These are phyloP conservation scores for Medicago lupulina DNA, from an alignment of 306 rosid species.

Conservation along the genomic window DNA sequence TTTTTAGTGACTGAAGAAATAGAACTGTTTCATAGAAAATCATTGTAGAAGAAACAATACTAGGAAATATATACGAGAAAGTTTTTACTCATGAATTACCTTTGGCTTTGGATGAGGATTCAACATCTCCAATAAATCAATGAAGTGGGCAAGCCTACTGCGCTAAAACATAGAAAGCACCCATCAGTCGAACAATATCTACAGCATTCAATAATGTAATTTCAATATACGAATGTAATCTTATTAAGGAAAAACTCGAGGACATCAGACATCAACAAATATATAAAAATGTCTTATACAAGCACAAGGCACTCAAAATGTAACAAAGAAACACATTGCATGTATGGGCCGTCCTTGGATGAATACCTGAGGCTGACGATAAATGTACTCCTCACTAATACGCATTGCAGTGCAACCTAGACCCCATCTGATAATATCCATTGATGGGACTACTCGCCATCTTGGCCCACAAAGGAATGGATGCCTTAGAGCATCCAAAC, in stretches of 20 bases:
- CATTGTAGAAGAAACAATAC: neutral
- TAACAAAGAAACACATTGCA: slow-evolving; percentile 21
- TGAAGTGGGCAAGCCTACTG: slow-evolving; percentile 82
- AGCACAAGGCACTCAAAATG: slow-evolving; percentile 27
- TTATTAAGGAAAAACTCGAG: slow-evolving; percentile 23
- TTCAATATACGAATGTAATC: slow-evolving; percentile 24
- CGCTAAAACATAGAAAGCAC: slow-evolving; percentile 61
- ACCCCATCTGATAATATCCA: slow-evolving; percentile 95
- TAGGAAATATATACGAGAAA: neutral
- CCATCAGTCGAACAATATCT: slow-evolving; percentile 31
- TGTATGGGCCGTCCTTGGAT: slow-evolving; percentile 28
- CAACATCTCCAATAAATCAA: slow-evolving; percentile 94
- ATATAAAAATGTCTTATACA: slow-evolving; percentile 14
- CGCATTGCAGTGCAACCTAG: slow-evolving; percentile 91
- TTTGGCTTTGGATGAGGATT: slow-evolving; percentile 90
- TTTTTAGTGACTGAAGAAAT: slow-evolving; percentile 15
- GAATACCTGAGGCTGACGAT: slow-evolving; percentile 88
- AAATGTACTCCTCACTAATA: slow-evolving; percentile 91
- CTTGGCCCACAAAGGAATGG: slow-evolving; percentile 98
- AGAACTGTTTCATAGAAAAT: slow-evolving; percentile 16
- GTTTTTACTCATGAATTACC: slow-evolving; percentile 52
- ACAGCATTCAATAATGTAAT: slow-evolving; percentile 27
- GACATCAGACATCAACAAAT: slow-evolving; percentile 28
- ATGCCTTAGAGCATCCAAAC: slow-evolving; percentile 96
- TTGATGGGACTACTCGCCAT: slow-evolving; percentile 93